phyloP scores from a whole-genome alignment of 352 stramenopile species.

The Phytophthora europaea region DNA sequence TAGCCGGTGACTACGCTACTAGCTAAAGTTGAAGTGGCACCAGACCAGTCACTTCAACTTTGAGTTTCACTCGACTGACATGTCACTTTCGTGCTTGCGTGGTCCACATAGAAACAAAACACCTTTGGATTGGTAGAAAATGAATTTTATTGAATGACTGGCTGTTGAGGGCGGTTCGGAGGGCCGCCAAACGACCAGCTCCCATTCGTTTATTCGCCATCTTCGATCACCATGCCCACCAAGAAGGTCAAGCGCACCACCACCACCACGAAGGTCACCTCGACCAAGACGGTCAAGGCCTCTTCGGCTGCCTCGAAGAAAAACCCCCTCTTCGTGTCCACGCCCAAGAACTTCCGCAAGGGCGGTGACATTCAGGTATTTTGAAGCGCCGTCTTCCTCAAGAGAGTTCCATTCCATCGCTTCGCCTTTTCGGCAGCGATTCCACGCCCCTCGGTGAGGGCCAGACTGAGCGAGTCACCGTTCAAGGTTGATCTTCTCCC shows the following conservation, averaged over 20 bases:
- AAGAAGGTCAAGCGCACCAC: constrained; percentile 91
- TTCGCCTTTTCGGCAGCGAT: constrained; percentile 24
- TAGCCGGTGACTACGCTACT: too few species aligned
- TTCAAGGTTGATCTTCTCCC: background rate
- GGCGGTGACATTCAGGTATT: constrained; percentile 97
- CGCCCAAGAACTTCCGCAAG: constrained; percentile 96
- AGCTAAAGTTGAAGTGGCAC: too few species aligned
- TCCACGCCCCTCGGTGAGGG: constrained; percentile 36
- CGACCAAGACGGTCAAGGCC: constrained; percentile 79
- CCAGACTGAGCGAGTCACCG: background rate
- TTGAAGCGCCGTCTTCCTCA: constrained; percentile 36
- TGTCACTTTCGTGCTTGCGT: background rate
- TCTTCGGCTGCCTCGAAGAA: constrained; percentile 81
- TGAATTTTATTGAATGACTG: constrained; percentile 34
- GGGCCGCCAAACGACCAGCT: background rate
- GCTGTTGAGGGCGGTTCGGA: constrained; percentile 21
- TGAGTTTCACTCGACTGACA: background rate
- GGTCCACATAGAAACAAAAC: background rate
- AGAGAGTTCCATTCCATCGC: constrained; percentile 22
- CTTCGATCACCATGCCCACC: constrained; percentile 85
- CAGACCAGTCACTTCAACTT: constrained; percentile 16
- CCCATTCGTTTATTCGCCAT: constrained; percentile 90
- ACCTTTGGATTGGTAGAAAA: constrained; percentile 30
- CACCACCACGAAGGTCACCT: constrained; percentile 64
- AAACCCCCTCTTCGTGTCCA: constrained; percentile 95